These are phyloP conservation scores for Penicillium longicatenatum DNA, from an alignment of 495 filamentous ascomycete genomes.

Conservation along the genomic window DNA sequence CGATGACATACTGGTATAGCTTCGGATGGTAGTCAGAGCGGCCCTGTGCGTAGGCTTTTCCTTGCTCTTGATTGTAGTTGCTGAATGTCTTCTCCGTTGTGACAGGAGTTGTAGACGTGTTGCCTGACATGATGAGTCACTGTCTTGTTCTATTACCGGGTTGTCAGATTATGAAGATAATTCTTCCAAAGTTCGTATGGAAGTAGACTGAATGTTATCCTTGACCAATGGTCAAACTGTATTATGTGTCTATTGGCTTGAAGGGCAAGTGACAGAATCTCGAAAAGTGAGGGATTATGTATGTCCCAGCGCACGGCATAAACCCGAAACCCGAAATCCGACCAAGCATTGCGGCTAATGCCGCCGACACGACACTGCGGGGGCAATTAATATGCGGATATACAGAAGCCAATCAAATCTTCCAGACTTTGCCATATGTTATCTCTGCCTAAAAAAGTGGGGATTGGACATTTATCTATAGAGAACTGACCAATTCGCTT, in stretches of 20 bases:
- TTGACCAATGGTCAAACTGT: background rate
- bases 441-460: too few species aligned
- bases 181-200: background rate
- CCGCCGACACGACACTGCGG: background rate
- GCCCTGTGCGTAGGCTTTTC: conserved; percentile 41
- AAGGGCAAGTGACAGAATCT: background rate
- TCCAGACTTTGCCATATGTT: too few species aligned
- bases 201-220: background rate
- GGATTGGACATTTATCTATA: too few species aligned
- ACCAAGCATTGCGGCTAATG: background rate
- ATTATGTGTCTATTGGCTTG: background rate
- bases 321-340: background rate
- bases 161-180: background rate
- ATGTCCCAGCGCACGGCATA: too few species aligned
- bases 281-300: too few species aligned
- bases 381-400: background rate
- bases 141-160: background rate
- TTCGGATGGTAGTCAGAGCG: conserved; percentile 44
- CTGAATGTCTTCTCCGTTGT: conserved; percentile 43
- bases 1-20: conserved; percentile 49
- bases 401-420: too few species aligned
- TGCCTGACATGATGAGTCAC: conserved; percentile 10
- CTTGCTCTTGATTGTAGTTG: conserved; percentile 45
- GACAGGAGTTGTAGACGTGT: background rate
- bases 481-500: too few species aligned